These are phyloP conservation scores for Fusarium illudens DNA, from an alignment of 2,329 filamentous ascomycete genomes.

Conservation along the genomic window DNA sequence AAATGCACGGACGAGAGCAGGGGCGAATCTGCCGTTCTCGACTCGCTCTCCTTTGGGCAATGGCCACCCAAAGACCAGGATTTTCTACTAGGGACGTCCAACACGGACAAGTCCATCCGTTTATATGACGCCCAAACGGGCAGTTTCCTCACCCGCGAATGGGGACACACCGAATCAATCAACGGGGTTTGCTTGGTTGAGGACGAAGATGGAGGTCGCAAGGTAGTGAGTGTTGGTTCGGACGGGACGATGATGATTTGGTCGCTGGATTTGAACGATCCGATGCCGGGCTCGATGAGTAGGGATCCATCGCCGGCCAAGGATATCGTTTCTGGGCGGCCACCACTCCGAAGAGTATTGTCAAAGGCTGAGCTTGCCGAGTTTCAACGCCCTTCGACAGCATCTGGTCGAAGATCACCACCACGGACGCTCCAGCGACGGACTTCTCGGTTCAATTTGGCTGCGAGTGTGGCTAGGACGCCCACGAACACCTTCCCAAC, in stretches of 20 bases:
- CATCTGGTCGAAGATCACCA: slow-evolving; percentile 62
- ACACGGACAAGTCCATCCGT: slow-evolving; percentile 93
- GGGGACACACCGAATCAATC: slow-evolving; percentile 94
- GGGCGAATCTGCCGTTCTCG: slow-evolving; percentile 82
- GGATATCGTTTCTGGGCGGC: slow-evolving; percentile 64
- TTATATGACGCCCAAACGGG: slow-evolving; percentile 85
- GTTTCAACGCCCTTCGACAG: slow-evolving; percentile 66
- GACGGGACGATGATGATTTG: slow-evolving; percentile 89
- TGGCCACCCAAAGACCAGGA: slow-evolving; percentile 64
- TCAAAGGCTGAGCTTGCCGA: slow-evolving; percentile 88
- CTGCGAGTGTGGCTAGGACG: slow-evolving; percentile 48
- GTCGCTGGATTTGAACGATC: slow-evolving; percentile 63
- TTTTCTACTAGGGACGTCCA: slow-evolving; percentile 86
- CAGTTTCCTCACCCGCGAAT: slow-evolving; percentile 83
- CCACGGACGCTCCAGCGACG: slow-evolving; percentile 63
- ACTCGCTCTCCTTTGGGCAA: slow-evolving; percentile 74
- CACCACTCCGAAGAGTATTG: slow-evolving; percentile 83
- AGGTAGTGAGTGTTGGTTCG: slow-evolving; percentile 76
- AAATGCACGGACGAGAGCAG: slow-evolving; percentile 84
- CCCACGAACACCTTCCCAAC: slow-evolving; percentile 51
- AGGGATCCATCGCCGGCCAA: slow-evolving; percentile 66
- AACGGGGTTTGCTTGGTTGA: slow-evolving; percentile 82
- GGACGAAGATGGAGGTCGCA: slow-evolving; percentile 62
- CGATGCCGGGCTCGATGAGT: slow-evolving; percentile 50
- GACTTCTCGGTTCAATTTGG: slow-evolving; percentile 61